Evolutionary conservation across 306 rosid species (phyloP).

Genomic region (Casuarina equisetifolia): DNA sequence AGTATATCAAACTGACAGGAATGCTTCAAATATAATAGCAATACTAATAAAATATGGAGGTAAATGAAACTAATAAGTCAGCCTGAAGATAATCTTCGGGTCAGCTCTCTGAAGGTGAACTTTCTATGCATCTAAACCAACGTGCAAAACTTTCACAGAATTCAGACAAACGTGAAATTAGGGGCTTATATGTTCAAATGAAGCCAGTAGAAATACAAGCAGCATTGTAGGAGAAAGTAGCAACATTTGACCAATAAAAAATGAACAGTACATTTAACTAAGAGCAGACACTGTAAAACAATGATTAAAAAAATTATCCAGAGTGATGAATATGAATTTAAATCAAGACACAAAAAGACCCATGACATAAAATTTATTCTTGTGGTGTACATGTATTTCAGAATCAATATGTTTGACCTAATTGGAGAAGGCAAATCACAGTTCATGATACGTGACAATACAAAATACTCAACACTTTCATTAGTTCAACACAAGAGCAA

Average conservation of each 20-base stretch:
- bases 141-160: background rate
- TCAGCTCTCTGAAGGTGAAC: background rate
- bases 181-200: background rate
- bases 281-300: background rate
- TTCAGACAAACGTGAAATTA: background rate
- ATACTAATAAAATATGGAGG: background rate
- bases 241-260: background rate
- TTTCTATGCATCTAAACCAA: background rate
- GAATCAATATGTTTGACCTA: background rate
- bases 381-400: background rate
- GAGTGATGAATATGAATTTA: background rate
- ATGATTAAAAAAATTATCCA: background rate
- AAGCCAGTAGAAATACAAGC: background rate
- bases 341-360: background rate
- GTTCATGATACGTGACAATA: background rate
- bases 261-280: background rate
- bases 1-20: constrained; percentile 12
- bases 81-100: too few relatives aligned
- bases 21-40: constrained; percentile 7
- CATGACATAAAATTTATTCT: background rate
- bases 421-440: background rate
- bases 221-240: background rate
- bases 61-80: too few relatives aligned
- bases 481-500: background rate
- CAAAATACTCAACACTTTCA: background rate